Percentiles rank a stretch among this genome's conserved stretches.
Conservation (phyloP, 768 basidiomycete species). For the Ramaria sp. region DNA sequence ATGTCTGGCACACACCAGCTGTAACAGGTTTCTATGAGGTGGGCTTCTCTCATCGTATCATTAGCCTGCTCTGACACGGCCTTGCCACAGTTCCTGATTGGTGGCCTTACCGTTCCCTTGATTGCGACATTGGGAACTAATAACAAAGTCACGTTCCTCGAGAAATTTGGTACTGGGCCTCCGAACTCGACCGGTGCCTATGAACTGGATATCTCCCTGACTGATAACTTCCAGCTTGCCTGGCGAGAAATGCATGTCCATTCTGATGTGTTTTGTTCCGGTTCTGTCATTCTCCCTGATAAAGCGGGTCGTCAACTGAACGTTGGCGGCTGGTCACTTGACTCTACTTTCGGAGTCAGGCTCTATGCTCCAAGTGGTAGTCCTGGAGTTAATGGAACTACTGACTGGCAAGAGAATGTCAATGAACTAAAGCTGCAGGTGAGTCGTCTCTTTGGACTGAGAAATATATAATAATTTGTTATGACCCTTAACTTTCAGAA, state of each 20-base stretch:
- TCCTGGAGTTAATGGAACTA: constrained; percentile 59
- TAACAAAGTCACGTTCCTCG: constrained; percentile 72
- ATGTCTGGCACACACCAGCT: constrained; percentile 53
- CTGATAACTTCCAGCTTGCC: constrained; percentile 29
- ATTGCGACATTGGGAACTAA: constrained; percentile 70
- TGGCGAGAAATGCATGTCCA: constrained; percentile 74
- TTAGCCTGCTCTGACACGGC: not conserved
- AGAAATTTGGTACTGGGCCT: constrained; percentile 59
- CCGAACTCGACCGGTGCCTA: constrained; percentile 67
- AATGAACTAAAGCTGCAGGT: constrained; percentile 51
- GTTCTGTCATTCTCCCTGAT: constrained; percentile 62
- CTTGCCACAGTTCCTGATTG: constrained; percentile 29
- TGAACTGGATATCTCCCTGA: constrained; percentile 58
- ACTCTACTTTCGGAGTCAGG: constrained; percentile 63
- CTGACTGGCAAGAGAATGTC: constrained; percentile 71
- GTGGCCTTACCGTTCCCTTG: constrained; percentile 59
- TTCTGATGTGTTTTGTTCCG: constrained; percentile 75
- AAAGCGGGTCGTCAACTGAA: constrained; percentile 45
- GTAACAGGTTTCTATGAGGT: constrained; percentile 67
- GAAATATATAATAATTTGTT: not conserved
- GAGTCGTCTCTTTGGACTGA: constrained; percentile 6
- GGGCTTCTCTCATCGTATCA: constrained; percentile 13
- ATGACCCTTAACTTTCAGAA: constrained; percentile 23
- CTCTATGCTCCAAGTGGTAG: constrained; percentile 62
- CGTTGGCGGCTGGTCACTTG: constrained; percentile 59